Evolutionary conservation across 1,284 basidiomycete species (phyloP).

Genomic region (Gymnopus androsaceus): DNA sequence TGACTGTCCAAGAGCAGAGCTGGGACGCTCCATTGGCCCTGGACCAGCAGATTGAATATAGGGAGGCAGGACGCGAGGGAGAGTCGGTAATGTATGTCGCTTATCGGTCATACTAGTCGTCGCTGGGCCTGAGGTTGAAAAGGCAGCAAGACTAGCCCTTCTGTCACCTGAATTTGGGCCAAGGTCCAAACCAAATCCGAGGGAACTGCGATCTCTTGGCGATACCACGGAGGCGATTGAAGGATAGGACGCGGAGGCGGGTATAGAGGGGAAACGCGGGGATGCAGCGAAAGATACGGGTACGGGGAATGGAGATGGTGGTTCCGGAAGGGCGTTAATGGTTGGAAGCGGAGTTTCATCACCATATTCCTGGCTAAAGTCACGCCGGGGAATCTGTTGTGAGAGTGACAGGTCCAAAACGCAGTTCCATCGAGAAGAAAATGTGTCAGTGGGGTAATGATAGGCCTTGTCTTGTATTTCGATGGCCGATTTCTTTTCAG

Average conservation of each 20-base stretch:
- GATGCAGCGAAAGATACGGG: conserved; percentile 7
- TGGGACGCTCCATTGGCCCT: conserved; percentile 1
- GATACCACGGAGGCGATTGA: conserved; percentile 11
- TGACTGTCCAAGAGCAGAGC: neutral
- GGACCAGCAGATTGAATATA: conserved; percentile 2
- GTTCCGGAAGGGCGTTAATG: conserved; percentile 21
- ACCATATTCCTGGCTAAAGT: conserved; percentile 10
- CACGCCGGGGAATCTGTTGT: conserved; percentile 25
- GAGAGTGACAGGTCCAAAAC: conserved; percentile 72
- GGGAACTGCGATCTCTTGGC: conserved; percentile 6
- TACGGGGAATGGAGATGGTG: conserved; percentile 22
- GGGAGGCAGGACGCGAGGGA: neutral
- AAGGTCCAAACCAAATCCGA: neutral
- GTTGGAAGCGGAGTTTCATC: conserved; percentile 26
- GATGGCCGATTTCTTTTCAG: conserved; percentile 14
- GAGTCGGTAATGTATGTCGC: conserved; percentile 19
- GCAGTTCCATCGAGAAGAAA: conserved; percentile 87
- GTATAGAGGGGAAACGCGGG: neutral
- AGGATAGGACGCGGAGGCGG: conserved; percentile 2
- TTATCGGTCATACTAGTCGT: conserved; percentile 10
- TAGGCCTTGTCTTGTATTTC: neutral
- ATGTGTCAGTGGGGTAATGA: conserved; percentile 66
- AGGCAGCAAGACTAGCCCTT: neutral
- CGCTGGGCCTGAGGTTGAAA: conserved; percentile 7
- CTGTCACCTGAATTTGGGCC: neutral